Base-by-base conservation (phyloP, 2,329 filamentous ascomycete genomes). In the Fusarium sp. region DNA sequence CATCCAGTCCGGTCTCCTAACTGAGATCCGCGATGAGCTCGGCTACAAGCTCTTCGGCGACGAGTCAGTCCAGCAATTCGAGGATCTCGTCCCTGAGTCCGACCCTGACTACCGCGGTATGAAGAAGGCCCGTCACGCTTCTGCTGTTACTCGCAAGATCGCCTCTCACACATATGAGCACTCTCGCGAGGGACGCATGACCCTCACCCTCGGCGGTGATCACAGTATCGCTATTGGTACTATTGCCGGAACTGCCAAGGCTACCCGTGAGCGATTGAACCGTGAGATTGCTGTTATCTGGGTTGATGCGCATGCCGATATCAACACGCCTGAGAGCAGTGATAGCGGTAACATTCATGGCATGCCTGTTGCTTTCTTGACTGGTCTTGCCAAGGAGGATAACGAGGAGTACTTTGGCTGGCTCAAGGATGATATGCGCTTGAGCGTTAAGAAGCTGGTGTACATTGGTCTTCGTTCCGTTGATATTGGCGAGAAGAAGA, bases 291-390 rank as follows among this genome's bases (percentile, higher is more conserved):
- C 94, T 15, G 93, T 99, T 60, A 97, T 99, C 79, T 99, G 96
- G 96, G 96, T 99, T 31, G 96, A 99, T 81, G 96, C 96, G 26
- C 96, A 99, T 81, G 92, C 95, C 56, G 96, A 99, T 80, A 98
- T 99, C 85, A 99, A 99, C 84, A 94, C 93, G 3, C 96, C 95
- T 54, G 94, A 98, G 87, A 91, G 89, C 47, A 95, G 92, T 70
- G 92, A 87, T 41, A 96, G 92, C 72, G 96, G 96, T 33, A 98
- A 98, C 82, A 92, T 99, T 68, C 96, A 99, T 82, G 96, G 96
- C 74, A 99, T 99, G 96, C 96, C 96, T 4, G 92, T 98, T 37
- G 89, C 93, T 6, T 99, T 98, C 81, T 80, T 97, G 71, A 94
- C 94, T 0, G 93, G 96, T 1, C 84, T 99, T 59, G 93, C 94